Conservation (phyloP, 495 filamentous ascomycete genomes). For the Xylaria sp. region DNA sequence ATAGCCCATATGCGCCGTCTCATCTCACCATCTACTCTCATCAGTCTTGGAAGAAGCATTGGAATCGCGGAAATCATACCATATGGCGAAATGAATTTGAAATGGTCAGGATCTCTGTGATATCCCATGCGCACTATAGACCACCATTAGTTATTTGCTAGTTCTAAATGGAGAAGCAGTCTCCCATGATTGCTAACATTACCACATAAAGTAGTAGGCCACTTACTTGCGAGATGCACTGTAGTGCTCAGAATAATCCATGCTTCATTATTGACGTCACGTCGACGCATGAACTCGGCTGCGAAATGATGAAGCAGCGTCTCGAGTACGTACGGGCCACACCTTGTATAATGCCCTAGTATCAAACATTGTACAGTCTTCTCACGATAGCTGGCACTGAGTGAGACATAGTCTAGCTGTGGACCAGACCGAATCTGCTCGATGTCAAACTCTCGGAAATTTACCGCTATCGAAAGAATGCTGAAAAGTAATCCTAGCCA, state of each 20-base stretch:
- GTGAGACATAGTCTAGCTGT: conserved; percentile 30
- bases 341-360: conserved; percentile 52
- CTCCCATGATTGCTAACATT: not conserved
- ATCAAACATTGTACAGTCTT: conserved; percentile 45
- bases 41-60: not conserved
- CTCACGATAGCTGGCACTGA: conserved; percentile 38
- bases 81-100: conserved; percentile 44
- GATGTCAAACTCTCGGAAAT: conserved; percentile 24
- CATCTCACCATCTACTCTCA: conserved; percentile 45
- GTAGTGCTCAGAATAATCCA: conserved; percentile 48
- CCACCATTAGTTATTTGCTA: not conserved
- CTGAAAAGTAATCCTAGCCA: conserved; percentile 43
- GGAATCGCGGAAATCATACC: conserved; percentile 22
- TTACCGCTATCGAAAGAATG: conserved; percentile 33
- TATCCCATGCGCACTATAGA: conserved; percentile 47
- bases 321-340: conserved; percentile 49
- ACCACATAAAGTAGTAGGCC: not conserved
- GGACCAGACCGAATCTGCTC: conserved; percentile 32
- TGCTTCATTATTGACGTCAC: conserved; percentile 46
- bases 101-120: conserved; percentile 49
- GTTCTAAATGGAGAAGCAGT: not conserved
- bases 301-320: conserved; percentile 46
- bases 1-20: conserved; percentile 52
- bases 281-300: conserved; percentile 43
- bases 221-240: conserved; percentile 42